Conservation (phyloP, 208 protist species). For the Trypanosoma cruzi region DNA sequence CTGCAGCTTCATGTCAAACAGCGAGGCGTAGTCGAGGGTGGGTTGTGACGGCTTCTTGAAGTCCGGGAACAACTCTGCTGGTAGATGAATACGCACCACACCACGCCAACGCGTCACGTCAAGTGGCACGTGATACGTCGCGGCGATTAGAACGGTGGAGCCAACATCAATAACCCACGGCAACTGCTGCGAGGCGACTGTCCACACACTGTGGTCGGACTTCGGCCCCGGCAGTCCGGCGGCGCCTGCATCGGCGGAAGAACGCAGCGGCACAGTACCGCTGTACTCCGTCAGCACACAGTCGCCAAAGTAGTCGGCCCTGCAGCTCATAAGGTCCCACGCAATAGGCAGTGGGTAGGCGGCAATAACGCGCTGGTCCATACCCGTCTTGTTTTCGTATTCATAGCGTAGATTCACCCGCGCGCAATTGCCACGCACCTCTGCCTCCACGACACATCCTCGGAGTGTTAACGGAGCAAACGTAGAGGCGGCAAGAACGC, state of each 20-base stretch:
- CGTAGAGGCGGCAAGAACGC: constrained; percentile 46
- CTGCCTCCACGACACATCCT: constrained; percentile 47
- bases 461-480: constrained; percentile 65
- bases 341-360: constrained; percentile 55
- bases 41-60: constrained; percentile 35
- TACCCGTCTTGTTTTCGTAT: constrained; percentile 66
- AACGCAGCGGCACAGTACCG: constrained; percentile 24
- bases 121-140: constrained; percentile 61
- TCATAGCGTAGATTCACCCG: constrained; percentile 58
- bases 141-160: constrained; percentile 38
- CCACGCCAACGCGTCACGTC: constrained; percentile 21
- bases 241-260: constrained; percentile 23
- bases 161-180: constrained; percentile 68
- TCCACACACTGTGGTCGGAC: constrained; percentile 13
- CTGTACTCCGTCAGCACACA: constrained; percentile 18
- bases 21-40: constrained; percentile 47
- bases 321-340: constrained; percentile 54
- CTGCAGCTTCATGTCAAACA: constrained; percentile 31
- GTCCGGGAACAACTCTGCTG: constrained; percentile 52
- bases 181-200: constrained; percentile 56
- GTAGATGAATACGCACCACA: constrained; percentile 45
- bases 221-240: constrained; percentile 15
- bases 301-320: constrained; percentile 41
- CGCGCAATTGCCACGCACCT: constrained; percentile 49
- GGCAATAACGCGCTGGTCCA: constrained; percentile 59